Evolutionary conservation across 768 basidiomycete species (phyloP), one percentile per base, ranked within the genome.

Genomic region (Serpula lacrymans): DNA sequence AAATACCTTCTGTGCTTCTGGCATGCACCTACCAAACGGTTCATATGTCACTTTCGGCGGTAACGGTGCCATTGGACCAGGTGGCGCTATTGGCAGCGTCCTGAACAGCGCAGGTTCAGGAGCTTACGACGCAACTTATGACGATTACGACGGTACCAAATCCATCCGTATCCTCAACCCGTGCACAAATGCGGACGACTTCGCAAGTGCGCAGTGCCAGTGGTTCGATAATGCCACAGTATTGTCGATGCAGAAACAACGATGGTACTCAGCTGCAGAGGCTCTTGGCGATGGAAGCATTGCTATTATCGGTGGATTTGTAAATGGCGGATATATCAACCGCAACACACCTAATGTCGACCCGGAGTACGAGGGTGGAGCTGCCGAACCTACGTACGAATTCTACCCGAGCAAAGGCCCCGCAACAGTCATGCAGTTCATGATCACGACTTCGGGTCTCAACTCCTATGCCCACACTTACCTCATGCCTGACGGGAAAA

Each of bases 111-210:
- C 68, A 2, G 71, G 58, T 39, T 65, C 74, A 5, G 78, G 72
- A 14, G 52, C 62, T 1, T 88, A 68, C 65, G 85, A 88, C 51
- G 63, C 82, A 28, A 69, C 66, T 8, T 94, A 89, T 60, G 64
- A 80, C 39, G 84, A 95, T 59, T 88, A 78, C 45, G 89, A 92
- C 53, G 91, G 94, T 36, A 73, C 77, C 13, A 77, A 74, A 38
- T 70, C 85, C 29, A 89, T 95, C 55, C 86, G 92, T 44, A 67
- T 93, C 51, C 70, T 97, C 45, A 80, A 84, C 50, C 84, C 90
- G 4, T 95, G 92, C 58, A 70, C 58, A 40, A 57, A 61, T 38
- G 43, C 60, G 1, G 67, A 75, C 43, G 60, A 80, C 50, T 70
- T 80, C 49, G 44, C 65, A 11, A 70, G 70, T 13, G 3, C 71